These are phyloP conservation scores for Coemansia sp. DNA, from an alignment of 192 early-diverging fungal genomes.

Conservation along the genomic window DNA sequence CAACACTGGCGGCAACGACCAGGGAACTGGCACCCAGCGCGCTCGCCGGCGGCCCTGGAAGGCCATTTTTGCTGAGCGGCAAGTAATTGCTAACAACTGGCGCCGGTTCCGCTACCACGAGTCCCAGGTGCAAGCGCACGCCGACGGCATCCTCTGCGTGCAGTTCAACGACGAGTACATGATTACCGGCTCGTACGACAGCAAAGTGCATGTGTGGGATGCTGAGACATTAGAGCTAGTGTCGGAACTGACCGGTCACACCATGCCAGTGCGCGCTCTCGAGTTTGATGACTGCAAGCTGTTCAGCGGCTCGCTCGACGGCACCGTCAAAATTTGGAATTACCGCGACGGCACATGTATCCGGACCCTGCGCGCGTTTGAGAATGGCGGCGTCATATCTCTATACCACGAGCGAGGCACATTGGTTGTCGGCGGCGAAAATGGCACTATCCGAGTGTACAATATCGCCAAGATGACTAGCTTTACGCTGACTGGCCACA, in stretches of 20 bases:
- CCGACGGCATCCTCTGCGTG: slow-evolving; percentile 87
- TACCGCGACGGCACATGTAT: slow-evolving; percentile 87
- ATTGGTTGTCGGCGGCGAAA: slow-evolving; percentile 84
- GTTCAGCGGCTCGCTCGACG: slow-evolving; percentile 91
- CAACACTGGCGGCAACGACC: not conserved
- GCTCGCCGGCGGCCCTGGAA: slow-evolving; percentile 85
- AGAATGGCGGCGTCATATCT: slow-evolving; percentile 75
- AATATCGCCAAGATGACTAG: slow-evolving; percentile 64
- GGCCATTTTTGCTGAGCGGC: slow-evolving; percentile 90
- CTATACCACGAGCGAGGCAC: slow-evolving; percentile 79
- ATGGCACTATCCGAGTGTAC: slow-evolving; percentile 87
- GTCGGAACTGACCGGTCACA: slow-evolving; percentile 82
- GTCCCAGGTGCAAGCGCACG: slow-evolving; percentile 74
- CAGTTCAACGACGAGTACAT: slow-evolving; percentile 86
- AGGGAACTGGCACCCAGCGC: not conserved
- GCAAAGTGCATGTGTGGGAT: slow-evolving; percentile 88
- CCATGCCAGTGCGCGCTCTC: slow-evolving; percentile 79
- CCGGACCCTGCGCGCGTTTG: slow-evolving; percentile 64
- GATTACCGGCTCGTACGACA: slow-evolving; percentile 89
- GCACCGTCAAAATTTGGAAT: slow-evolving; percentile 92
- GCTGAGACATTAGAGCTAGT: slow-evolving; percentile 80
- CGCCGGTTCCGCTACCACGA: slow-evolving; percentile 73
- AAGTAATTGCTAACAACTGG: slow-evolving; percentile 95
- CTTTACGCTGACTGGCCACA: slow-evolving; percentile 78
- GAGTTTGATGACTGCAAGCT: slow-evolving; percentile 96